Percentiles rank a stretch among this genome's conserved stretches.
Evolutionary conservation across 2,329 filamentous ascomycete genomes (phyloP).

Genomic region (Daldinia sp.): DNA sequence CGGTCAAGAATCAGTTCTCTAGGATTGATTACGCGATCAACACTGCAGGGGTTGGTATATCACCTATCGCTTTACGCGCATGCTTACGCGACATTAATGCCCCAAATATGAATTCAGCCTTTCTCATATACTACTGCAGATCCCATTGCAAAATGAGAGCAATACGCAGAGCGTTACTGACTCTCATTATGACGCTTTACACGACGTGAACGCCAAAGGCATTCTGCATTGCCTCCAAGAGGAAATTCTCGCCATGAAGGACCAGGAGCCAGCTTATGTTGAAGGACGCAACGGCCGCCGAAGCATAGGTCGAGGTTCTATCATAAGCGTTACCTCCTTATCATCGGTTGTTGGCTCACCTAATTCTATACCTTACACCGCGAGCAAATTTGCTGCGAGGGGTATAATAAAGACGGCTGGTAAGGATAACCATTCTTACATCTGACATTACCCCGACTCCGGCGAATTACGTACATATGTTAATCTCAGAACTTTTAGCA

Average conservation of each 20-base stretch:
- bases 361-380: constrained; percentile 23
- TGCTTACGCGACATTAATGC: not conserved
- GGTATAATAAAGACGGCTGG: constrained; percentile 34
- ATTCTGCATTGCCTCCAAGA: constrained; percentile 36
- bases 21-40: constrained; percentile 38
- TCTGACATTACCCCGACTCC: not conserved
- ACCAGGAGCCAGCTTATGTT: constrained; percentile 26
- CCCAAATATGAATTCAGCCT: not conserved
- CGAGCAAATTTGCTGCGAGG: constrained; percentile 35
- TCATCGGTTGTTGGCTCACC: constrained; percentile 8
- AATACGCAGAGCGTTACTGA: constrained; percentile 19
- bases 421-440: not conserved
- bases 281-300: constrained; percentile 30
- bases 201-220: constrained; percentile 35
- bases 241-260: constrained; percentile 32
- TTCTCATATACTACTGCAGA: no score
- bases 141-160: not conserved
- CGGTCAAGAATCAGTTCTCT: constrained; percentile 15
- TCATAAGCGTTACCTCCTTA: constrained; percentile 33
- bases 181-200: constrained; percentile 30
- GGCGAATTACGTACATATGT: no score
- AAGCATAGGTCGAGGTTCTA: constrained; percentile 32
- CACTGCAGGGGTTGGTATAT: constrained; percentile 24
- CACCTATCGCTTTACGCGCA: no score
- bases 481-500: constrained; percentile 12